Evolutionary conservation across 2,329 filamentous ascomycete genomes (phyloP).

Genomic region (Myriosclerotinia duriaeana): DNA sequence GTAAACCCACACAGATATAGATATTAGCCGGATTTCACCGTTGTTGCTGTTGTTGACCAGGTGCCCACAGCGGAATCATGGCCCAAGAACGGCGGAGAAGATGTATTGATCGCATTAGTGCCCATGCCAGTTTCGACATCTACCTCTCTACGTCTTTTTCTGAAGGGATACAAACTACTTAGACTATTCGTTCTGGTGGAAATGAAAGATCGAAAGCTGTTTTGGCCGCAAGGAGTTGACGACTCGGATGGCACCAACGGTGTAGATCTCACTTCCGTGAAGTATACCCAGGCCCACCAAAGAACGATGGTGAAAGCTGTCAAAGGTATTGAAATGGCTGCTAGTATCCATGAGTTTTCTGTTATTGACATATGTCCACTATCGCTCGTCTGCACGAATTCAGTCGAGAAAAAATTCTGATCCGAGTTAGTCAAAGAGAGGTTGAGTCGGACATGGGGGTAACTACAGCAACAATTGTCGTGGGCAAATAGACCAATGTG

Average conservation of each 20-base stretch:
- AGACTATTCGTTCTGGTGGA: not conserved
- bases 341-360: constrained; percentile 30
- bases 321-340: constrained; percentile 30
- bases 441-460: not conserved
- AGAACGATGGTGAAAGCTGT: constrained; percentile 30
- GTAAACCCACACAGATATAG: too few relatives aligned
- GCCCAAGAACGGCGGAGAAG: not conserved
- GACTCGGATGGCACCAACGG: not conserved
- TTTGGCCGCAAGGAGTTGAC: not conserved
- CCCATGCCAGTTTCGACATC: constrained; percentile 19
- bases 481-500: constrained; percentile 33
- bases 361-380: constrained; percentile 27
- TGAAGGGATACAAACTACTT: not conserved
- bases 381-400: constrained; percentile 30
- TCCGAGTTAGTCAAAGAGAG: not conserved
- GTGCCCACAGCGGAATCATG: constrained; percentile 15
- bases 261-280: constrained; percentile 19
- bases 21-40: constrained; percentile 19
- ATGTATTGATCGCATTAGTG: not conserved
- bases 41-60: constrained; percentile 24
- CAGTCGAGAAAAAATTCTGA: constrained; percentile 34
- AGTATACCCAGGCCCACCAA: constrained; percentile 32
- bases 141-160: not conserved
- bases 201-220: constrained; percentile 2
- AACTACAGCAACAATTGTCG: constrained; percentile 33